Conservation (phyloP, 129 eudicot species). For the Flaveria brownii region DNA sequence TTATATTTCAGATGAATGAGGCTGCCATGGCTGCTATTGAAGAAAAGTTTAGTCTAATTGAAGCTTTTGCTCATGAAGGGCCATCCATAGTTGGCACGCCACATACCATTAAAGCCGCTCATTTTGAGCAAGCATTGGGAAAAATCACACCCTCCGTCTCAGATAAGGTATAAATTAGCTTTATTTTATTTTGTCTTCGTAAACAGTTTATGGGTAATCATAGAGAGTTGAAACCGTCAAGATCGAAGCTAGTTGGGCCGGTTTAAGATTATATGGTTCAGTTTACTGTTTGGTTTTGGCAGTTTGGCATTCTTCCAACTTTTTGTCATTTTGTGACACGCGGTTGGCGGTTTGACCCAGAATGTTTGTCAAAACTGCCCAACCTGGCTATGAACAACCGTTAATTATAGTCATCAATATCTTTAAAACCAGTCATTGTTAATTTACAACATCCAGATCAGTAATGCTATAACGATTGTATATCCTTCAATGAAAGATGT, state of each 20-base stretch:
- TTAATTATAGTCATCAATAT: not conserved
- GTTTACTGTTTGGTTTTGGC: not conserved
- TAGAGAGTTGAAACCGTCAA: not conserved
- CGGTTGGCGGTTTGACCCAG: not conserved
- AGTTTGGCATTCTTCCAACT: not conserved
- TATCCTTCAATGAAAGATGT: not conserved
- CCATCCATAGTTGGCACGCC: conserved; percentile 28
- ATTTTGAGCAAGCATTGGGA: conserved; percentile 64
- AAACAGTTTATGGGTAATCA: not conserved
- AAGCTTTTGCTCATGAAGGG: conserved; percentile 70
- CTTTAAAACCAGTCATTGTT: not conserved
- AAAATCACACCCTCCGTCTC: conserved; percentile 81
- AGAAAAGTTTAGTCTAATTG: conserved; percentile 47
- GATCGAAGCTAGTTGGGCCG: not conserved
- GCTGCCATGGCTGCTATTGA: conserved; percentile 79
- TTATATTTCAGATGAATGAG: conserved; percentile 57
- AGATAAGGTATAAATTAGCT: conserved; percentile 47
- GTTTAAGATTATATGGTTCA: not conserved
- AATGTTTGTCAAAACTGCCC: not conserved
- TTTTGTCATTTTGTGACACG: not conserved
- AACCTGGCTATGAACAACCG: not conserved
- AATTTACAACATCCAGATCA: not conserved
- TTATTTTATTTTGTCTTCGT: not conserved
- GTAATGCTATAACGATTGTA: not conserved
- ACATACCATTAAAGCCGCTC: conserved; percentile 55